Percentiles rank a stretch among this genome's conserved stretches.
Evolutionary conservation across 306 rosid genomes (phyloP).

Genomic region (Boehmeria nivea): DNA sequence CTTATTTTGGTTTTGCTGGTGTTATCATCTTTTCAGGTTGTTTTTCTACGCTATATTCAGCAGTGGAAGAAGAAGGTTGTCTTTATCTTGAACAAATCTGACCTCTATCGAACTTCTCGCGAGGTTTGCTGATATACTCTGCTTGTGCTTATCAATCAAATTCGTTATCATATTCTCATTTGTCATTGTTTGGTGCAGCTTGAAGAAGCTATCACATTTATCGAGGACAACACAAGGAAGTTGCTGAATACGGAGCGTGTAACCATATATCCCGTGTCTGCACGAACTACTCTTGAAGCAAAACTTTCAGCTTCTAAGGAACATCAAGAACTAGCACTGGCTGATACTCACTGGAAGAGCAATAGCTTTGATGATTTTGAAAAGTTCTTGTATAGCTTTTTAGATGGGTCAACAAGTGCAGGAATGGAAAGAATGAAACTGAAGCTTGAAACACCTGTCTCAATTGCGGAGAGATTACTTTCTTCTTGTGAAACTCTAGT

Average conservation of each 20-base stretch:
- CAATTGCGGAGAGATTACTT: constrained; percentile 77
- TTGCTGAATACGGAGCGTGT: constrained; percentile 69
- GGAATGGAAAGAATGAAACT: constrained; percentile 96
- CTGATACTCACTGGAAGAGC: constrained; percentile 48
- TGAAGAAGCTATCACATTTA: constrained; percentile 76
- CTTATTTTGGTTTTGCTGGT: constrained; percentile 14
- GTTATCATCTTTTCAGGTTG: constrained; percentile 48
- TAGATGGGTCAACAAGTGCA: constrained; percentile 77
- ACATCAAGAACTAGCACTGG: constrained; percentile 27
- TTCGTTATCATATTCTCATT: constrained; percentile 7
- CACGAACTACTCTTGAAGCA: constrained; percentile 82
- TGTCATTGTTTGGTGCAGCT: constrained; percentile 57
- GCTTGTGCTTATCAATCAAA: not conserved
- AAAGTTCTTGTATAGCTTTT: constrained; percentile 65
- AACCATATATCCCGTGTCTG: constrained; percentile 80
- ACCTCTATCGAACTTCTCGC: constrained; percentile 61
- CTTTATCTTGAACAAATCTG: constrained; percentile 88
- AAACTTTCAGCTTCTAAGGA: constrained; percentile 51
- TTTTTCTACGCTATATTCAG: constrained; percentile 86
- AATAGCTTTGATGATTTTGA: constrained; percentile 65
- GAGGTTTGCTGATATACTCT: constrained; percentile 49
- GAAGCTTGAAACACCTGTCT: constrained; percentile 85
- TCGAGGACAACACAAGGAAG: constrained; percentile 67
- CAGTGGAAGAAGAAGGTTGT: constrained; percentile 99
- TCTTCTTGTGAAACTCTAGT: constrained; percentile 60